Evolutionary conservation across 441 rosid genomes (phyloP), one percentile per base, ranked within the genome.

Genomic region (Populus hybrid): DNA sequence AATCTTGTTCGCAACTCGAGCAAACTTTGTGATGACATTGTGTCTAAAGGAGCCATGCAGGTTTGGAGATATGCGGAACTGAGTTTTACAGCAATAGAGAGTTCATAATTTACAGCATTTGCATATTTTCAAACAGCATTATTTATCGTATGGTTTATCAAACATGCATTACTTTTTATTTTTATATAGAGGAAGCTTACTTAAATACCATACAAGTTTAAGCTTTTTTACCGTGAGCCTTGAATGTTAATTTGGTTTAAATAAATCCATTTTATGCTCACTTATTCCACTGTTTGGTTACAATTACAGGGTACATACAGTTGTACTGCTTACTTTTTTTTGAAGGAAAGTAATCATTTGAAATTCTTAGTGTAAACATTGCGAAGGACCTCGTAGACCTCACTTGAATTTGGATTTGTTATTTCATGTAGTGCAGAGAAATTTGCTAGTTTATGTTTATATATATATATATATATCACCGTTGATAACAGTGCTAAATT

Each of bases 1-100:
- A 97, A 97, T 86, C 99, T 97, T 38, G 98, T 94, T 63, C 99
- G 99, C 69, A 97, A 97, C 80, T 94, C 99, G 20, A 90, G 88
- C 87, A 90, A 85, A 80, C 94, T 97, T 40, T 93, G 97, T 73
- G 98, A 91, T 81, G 99, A 97, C 83, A 93, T 97, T 20, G 91
- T 94, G 80, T 87, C 94, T 46, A 89, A 89, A 83, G 99, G 99
- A 84, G 98, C 99, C 75, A 85, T 97, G 91, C 97, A 93, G 98
- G 99, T 97, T 78, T 67, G 87, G 73, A 5, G 34, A 67, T 65
- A 26, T 70, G 10, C 57, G 74, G 30, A 77, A 20, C 50, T 50
- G 59, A 50, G 20, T 4, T 16, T 50, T 50, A 50, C 59, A 16
- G 59, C 59, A 16, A 16, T 50, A 5, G n/a, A 50, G n/a, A 16